A percentile compares a stretch with the other conserved stretches of the same genome.
phyloP scores from a whole-genome alignment of 1,139 yeast genomes.

The Geotrichum carabidarum region DNA sequence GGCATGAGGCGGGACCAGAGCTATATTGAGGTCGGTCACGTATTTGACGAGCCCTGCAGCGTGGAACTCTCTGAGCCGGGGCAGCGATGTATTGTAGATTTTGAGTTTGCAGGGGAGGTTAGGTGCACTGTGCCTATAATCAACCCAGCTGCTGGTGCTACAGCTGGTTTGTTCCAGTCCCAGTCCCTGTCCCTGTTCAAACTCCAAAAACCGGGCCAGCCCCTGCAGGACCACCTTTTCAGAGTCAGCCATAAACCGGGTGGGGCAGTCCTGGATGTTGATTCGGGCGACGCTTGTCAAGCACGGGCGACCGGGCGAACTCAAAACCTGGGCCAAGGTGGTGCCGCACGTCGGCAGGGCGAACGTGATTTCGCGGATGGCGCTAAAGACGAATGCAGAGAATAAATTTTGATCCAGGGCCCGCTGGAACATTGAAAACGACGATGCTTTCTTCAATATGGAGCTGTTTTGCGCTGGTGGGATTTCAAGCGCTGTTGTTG shows the following conservation, averaged over 20 bases:
- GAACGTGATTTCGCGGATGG: not conserved
- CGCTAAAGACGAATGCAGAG: not conserved
- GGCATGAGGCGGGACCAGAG: not conserved
- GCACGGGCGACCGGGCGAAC: not conserved
- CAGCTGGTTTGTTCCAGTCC: not conserved
- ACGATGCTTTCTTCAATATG: not conserved
- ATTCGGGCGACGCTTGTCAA: not conserved
- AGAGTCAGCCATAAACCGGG: too few species aligned
- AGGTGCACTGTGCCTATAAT: not conserved
- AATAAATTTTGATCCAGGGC: not conserved
- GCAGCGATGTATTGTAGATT: slow-evolving; percentile 3
- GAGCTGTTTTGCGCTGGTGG: not conserved
- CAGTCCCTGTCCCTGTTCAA: too few species aligned
- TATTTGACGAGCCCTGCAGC: not conserved
- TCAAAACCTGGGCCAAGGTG: not conserved
- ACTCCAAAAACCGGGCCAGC: too few species aligned
- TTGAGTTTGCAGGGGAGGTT: not conserved
- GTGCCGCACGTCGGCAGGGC: not conserved
- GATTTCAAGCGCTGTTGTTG: not conserved
- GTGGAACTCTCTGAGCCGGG: not conserved
- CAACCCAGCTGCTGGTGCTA: not conserved
- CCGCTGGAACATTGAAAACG: not conserved
- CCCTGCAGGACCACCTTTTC: too few species aligned
- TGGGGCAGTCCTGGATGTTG: slow-evolving; percentile 1
- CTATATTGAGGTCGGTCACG: slow-evolving; percentile 1